phyloP scores from a whole-genome alignment of 164 flowering plant species.

The Hamamelis virginiana region DNA sequence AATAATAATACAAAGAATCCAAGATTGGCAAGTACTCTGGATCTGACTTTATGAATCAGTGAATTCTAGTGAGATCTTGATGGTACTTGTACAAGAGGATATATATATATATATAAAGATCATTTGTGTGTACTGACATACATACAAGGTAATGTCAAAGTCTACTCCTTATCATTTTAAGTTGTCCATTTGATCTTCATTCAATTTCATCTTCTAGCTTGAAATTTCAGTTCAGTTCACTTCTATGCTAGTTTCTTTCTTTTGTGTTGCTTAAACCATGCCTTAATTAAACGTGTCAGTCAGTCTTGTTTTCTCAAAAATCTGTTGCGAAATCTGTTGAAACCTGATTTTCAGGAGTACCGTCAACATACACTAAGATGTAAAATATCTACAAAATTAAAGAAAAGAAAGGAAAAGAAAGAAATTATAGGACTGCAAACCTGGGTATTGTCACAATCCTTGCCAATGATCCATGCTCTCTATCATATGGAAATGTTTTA shows the following conservation, averaged over 20 bases:
- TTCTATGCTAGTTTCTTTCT: not conserved
- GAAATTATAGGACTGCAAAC: too few species aligned
- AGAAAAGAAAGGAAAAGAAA: too few species aligned
- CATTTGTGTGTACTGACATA: constrained; percentile 1
- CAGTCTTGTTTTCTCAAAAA: not conserved
- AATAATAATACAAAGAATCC: not conserved
- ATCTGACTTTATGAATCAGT: constrained; percentile 21
- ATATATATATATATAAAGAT: not conserved
- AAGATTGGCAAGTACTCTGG: constrained; percentile 16
- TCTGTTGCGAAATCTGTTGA: too few species aligned
- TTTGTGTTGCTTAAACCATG: not conserved
- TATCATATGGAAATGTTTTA: too few species aligned
- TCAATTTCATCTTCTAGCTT: not conserved
- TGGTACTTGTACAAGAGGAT: constrained; percentile 15
- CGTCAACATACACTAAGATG: too few species aligned
- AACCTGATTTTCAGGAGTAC: too few species aligned
- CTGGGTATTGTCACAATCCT: too few species aligned
- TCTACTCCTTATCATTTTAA: not conserved
- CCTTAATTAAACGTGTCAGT: not conserved
- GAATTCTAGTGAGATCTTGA: constrained; percentile 20
- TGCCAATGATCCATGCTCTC: too few species aligned
- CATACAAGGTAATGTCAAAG: not conserved
- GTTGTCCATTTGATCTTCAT: not conserved
- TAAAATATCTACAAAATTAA: too few species aligned
- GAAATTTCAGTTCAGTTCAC: not conserved